Percentiles rank a stretch among this genome's conserved stretches.
These are phyloP conservation scores for Chernovozyma sophiae-reginae DNA, from an alignment of 1,139 yeast genomes.

Conservation along the genomic window DNA sequence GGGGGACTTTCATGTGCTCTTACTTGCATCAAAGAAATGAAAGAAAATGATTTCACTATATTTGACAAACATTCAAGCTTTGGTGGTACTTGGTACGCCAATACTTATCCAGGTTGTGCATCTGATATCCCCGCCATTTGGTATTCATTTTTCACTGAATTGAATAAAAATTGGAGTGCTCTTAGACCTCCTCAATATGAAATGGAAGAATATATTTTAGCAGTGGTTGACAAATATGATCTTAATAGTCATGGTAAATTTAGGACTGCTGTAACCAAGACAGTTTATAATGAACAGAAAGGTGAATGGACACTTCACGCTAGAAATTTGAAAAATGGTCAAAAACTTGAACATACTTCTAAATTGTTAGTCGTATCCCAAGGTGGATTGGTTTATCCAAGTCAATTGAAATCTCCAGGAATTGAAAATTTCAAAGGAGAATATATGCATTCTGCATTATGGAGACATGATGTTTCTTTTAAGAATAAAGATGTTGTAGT, in stretches of 20 bases:
- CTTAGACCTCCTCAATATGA: slow-evolving; percentile 48
- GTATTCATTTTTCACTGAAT: slow-evolving; percentile 39
- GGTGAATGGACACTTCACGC: slow-evolving; percentile 37
- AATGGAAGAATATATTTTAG: slow-evolving; percentile 42
- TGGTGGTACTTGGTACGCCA: slow-evolving; percentile 58
- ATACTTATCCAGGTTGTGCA: slow-evolving; percentile 53
- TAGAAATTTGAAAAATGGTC: slow-evolving; percentile 33
- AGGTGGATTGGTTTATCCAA: slow-evolving; percentile 40
- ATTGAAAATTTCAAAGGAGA: slow-evolving; percentile 40
- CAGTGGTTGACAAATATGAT: slow-evolving; percentile 33
- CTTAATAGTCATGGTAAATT: slow-evolving; percentile 28
- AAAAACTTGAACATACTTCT: slow-evolving; percentile 21
- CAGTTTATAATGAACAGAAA: slow-evolving; percentile 27
- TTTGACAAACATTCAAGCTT: slow-evolving; percentile 43
- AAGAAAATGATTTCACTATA: slow-evolving; percentile 31
- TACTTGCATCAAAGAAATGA: slow-evolving; percentile 26
- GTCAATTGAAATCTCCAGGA: slow-evolving; percentile 28
- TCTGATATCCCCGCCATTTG: slow-evolving; percentile 49
- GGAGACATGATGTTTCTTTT: slow-evolving; percentile 40
- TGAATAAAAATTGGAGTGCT: slow-evolving; percentile 42
- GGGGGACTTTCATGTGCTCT: slow-evolving; percentile 39
- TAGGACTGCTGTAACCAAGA: slow-evolving; percentile 24
- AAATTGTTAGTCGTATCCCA: slow-evolving; percentile 29
- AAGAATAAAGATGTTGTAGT: slow-evolving; percentile 32
- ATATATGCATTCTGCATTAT: slow-evolving; percentile 47